These are phyloP conservation scores for Epichloe festucae DNA, from an alignment of 2,329 filamentous ascomycete genomes.

Conservation along the genomic window DNA sequence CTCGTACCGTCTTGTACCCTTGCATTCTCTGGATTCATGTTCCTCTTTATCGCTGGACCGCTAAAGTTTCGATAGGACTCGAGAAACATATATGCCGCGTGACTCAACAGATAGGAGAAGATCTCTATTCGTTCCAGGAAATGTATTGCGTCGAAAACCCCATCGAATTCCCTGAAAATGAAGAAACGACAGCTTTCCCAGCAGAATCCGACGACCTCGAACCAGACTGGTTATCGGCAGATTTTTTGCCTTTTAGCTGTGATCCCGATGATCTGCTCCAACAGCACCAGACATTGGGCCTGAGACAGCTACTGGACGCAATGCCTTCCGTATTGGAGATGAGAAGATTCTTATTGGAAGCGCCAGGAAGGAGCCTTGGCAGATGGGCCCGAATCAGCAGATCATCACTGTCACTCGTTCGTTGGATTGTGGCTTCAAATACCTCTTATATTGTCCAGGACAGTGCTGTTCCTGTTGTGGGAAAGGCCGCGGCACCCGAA, in stretches of 20 bases:
- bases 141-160: not conserved
- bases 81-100: not conserved
- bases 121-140: not conserved
- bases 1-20: not conserved
- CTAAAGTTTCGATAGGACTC: not conserved
- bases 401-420: conserved; percentile 53
- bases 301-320: conserved; percentile 38
- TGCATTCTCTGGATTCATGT: not conserved
- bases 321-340: conserved; percentile 51
- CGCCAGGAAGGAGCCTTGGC: conserved; percentile 26
- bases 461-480: not conserved
- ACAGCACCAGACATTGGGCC: conserved; percentile 5
- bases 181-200: not conserved
- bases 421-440: conserved; percentile 87
- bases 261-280: conserved; percentile 13
- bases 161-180: not conserved
- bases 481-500: not conserved
- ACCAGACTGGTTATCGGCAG: conserved; percentile 8
- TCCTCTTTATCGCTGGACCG: not conserved
- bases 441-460: conserved; percentile 75
- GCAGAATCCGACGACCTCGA: not conserved
- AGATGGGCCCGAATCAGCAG: conserved; percentile 45
- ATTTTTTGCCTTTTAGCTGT: conserved; percentile 13
- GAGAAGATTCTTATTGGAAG: conserved; percentile 30
- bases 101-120: not conserved